These are phyloP conservation scores for Begonia fuchsioides DNA, from an alignment of 306 rosid species.

Conservation along the genomic window DNA sequence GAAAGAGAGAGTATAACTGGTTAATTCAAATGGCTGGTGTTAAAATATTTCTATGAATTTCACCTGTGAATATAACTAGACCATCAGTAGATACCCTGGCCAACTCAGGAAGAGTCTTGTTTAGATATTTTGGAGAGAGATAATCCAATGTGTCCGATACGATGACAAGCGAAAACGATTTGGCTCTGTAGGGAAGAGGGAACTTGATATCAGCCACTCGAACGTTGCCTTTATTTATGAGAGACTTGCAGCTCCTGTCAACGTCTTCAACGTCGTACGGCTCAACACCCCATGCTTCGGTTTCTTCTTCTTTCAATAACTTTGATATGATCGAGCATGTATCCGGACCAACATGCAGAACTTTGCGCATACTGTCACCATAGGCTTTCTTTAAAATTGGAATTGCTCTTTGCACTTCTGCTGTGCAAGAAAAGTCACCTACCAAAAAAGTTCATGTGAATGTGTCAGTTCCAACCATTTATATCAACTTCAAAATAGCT, in stretches of 20 bases:
- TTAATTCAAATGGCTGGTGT: no score
- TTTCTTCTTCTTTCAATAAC: constrained; percentile 55
- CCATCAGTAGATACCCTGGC: constrained; percentile 70
- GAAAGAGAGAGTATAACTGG: no score
- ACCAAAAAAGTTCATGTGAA: neutral
- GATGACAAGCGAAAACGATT: constrained; percentile 72
- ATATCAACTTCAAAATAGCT: neutral
- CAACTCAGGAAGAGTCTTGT: constrained; percentile 77
- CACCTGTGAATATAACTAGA: constrained; percentile 62
- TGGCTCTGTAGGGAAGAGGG: constrained; percentile 69
- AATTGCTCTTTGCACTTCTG: constrained; percentile 55
- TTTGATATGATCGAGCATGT: constrained; percentile 66
- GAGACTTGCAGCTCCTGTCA: constrained; percentile 55
- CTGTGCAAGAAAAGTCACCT: constrained; percentile 72
- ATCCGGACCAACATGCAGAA: constrained; percentile 85
- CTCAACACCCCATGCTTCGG: constrained; percentile 88
- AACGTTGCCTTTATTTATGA: constrained; percentile 58
- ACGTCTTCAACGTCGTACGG: constrained; percentile 83
- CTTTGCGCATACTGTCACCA: constrained; percentile 52
- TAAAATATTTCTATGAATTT: no score
- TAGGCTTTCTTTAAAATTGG: constrained; percentile 58
- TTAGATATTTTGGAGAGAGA: constrained; percentile 73
- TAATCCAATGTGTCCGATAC: constrained; percentile 84
- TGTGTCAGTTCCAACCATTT: constrained; percentile 1
- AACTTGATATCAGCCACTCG: constrained; percentile 80